Conservation (phyloP, 768 basidiomycete species). For the Boletus huronensis region DNA sequence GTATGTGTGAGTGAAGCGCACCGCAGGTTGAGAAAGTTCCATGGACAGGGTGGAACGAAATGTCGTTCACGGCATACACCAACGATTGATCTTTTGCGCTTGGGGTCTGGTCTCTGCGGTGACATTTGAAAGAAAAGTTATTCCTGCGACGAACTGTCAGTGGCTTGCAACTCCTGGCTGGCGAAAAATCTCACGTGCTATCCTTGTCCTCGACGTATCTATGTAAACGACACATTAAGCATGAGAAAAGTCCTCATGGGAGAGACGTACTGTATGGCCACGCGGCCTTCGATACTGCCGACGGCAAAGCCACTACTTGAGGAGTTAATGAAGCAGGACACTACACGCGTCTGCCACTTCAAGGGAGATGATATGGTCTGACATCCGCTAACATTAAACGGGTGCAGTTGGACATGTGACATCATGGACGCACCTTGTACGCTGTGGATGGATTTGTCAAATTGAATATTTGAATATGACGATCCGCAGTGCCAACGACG, state of each 20-base stretch:
- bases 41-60: conserved; percentile 79
- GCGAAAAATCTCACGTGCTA: conserved; percentile 44
- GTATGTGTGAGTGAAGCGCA: conserved; percentile 26
- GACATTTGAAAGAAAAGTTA: conserved; percentile 89
- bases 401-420: not conserved
- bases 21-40: conserved; percentile 86
- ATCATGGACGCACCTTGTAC: conserved; percentile 56
- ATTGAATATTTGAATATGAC: conserved; percentile 88
- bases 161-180: not conserved
- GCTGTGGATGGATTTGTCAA: conserved; percentile 74
- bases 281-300: conserved; percentile 86
- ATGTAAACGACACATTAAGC: not conserved
- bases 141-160: conserved; percentile 36
- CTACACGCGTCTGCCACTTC: conserved; percentile 90
- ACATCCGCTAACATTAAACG: conserved; percentile 1
- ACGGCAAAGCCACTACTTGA: conserved; percentile 71
- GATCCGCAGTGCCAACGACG: conserved; percentile 91
- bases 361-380: conserved; percentile 82
- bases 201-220: conserved; percentile 90
- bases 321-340: conserved; percentile 76
- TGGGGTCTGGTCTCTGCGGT: conserved; percentile 56
- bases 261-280: conserved; percentile 85
- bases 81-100: conserved; percentile 61
- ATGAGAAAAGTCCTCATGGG: not conserved
- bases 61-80: conserved; percentile 82